Percentiles rank a stretch among this genome's conserved stretches.
Conservation (phyloP, 495 filamentous ascomycete genomes). For the Penicillium paxilli region DNA sequence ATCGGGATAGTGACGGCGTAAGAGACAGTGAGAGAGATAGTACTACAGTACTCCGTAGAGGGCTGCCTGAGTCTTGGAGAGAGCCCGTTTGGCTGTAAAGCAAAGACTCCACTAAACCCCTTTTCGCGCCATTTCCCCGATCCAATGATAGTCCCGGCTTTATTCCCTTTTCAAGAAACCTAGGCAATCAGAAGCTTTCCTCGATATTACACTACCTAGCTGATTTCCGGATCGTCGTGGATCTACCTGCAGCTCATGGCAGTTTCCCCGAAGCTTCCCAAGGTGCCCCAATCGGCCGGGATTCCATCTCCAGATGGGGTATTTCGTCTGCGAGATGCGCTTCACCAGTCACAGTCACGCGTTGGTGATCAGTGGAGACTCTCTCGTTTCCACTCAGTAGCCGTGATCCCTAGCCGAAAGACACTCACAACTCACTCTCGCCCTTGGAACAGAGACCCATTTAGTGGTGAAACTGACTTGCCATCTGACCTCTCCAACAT, state of each 20-base stretch:
- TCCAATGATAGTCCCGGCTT: neutral
- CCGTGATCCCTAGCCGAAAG: neutral
- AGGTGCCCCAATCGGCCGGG: neutral
- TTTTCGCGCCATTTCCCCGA: conserved; percentile 5
- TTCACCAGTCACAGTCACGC: conserved; percentile 2
- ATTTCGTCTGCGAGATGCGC: neutral
- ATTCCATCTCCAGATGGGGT: conserved; percentile 5
- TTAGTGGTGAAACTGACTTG: neutral
- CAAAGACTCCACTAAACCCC: neutral
- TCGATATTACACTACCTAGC: conserved; percentile 4
- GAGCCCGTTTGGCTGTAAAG: neutral
- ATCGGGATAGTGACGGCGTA: too few species aligned
- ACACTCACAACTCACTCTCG: neutral
- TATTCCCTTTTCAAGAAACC: neutral
- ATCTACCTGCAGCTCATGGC: conserved; percentile 15
- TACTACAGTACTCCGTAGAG: neutral
- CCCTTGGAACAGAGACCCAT: too few species aligned
- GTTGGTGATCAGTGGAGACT: neutral
- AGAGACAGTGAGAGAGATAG: neutral
- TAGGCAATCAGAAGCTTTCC: neutral
- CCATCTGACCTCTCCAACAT: neutral
- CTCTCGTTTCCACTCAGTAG: neutral
- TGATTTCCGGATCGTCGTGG: conserved; percentile 20
- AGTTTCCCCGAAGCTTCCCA: neutral
- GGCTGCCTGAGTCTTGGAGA: neutral